Conservation (phyloP, 257 asterid genomes). For the Leonotis leonurus region DNA sequence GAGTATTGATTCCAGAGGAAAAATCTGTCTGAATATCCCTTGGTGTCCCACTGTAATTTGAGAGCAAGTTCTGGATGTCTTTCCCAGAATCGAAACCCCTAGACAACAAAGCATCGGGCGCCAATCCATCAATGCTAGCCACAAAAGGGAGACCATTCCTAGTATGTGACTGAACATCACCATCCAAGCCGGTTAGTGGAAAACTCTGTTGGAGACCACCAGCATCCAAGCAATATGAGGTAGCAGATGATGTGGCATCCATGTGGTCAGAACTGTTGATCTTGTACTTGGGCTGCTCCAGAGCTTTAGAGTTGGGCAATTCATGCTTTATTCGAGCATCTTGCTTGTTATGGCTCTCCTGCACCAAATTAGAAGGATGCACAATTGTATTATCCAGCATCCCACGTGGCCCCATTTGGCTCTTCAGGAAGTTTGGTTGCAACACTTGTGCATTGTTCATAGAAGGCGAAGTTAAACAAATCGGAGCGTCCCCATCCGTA, state of each 20-base stretch:
- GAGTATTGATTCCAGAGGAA: constrained; percentile 66
- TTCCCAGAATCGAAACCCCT: constrained; percentile 88
- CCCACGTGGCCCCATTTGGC: constrained; percentile 38
- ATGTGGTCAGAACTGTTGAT: constrained; percentile 41
- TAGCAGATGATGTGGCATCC: constrained; percentile 80
- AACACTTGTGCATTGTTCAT: constrained; percentile 49
- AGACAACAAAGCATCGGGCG: constrained; percentile 87
- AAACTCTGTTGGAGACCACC: constrained; percentile 62
- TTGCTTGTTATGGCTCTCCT: constrained; percentile 43
- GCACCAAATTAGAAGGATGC: constrained; percentile 46
- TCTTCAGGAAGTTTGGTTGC: constrained; percentile 51
- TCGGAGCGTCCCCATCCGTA: constrained; percentile 60
- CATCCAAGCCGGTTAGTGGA: constrained; percentile 54
- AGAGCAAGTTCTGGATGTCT: constrained; percentile 76
- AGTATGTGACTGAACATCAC: constrained; percentile 73
- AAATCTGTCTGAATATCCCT: constrained; percentile 80
- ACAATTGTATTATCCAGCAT: constrained; percentile 41
- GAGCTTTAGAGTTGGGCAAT: constrained; percentile 39
- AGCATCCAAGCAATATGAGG: constrained; percentile 78
- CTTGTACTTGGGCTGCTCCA: constrained; percentile 54
- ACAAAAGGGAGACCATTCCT: constrained; percentile 47
- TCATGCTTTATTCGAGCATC: constrained; percentile 53
- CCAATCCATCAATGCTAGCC: constrained; percentile 50
- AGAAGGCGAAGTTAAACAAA: constrained; percentile 73
- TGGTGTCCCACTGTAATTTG: constrained; percentile 52